Base-by-base conservation (phyloP, 2,329 filamentous ascomycete species). In the Zymoseptoria ardabiliae region DNA sequence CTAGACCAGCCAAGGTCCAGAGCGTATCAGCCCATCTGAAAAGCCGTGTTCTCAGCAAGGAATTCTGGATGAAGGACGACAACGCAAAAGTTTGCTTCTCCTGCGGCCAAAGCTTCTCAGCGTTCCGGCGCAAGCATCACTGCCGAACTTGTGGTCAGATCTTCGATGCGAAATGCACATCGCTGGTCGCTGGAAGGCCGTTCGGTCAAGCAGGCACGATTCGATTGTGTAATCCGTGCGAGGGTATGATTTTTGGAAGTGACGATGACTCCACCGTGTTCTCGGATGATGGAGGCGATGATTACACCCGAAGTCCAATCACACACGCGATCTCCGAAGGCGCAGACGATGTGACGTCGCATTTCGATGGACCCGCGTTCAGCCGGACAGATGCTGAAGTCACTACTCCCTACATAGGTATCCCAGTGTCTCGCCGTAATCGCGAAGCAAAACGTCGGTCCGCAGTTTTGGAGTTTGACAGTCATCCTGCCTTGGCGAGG, bases 71-170 rank as follows among this genome's bases (percentile, higher is more conserved):
- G 94, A 90, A 91, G 61, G 94, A 99, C 71, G 94, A 97, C 70
- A 97, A 95, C 63, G 95, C 93, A 61, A 97, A 96, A 72, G 93
- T 97, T 68, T 99, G 94, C 70, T 99, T 97, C 72, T 84, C 90
- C 51, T 99, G 94, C 69, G 90, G 90, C 51, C 88, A 90, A 60
- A 83, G 89, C 1, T 99, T 99, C 70, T 91, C 91, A 0, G 94
- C 93, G 1, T 97, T 97, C 71, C 85, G 94, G 60, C 85, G 94
- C 65, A 99, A 99, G 71, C 94, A 99, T 73, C 94, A 99, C 74
- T 99, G 94, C 73, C 86, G 95, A 62, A 89, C 84, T 0, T 99
- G 94, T 71, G 94, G 94, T n/a, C 96, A 96, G 70, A 99, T 99
- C 51, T 99, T 99, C 70, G 94, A 97, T 73, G 90, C 90, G 4